Base-by-base conservation (phyloP, 2,329 filamentous ascomycete species). In the Sclerotinia subarctica region DNA sequence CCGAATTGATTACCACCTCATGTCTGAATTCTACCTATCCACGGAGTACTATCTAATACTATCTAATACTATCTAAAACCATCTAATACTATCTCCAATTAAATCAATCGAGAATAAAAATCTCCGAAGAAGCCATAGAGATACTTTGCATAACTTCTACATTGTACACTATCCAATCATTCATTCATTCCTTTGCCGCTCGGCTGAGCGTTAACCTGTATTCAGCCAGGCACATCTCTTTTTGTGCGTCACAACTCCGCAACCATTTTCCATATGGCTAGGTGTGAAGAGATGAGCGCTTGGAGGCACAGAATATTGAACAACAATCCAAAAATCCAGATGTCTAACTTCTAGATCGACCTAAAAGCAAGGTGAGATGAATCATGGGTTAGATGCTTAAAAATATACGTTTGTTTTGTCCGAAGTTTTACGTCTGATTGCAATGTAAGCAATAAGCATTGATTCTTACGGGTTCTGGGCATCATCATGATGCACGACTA, bases 361-460 rank as follows among this genome's bases (percentile, higher is more conserved):
- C 7, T 6, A 24, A 24, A 49, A 24, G 21, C 2, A 47, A 47
- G 21, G 29, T 24, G 21, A 29, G 46, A 62, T 51, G 13, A 51
- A 51, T 2, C 19, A 38, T 35, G n/a, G 21, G n/a, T 17, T n/a
- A 5, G 1, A 53, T 54, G 13, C 60, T 51, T 19, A 44, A 38
- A 64, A 64, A 44, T 32, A 21, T 26, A n/a, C 26, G 19, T 58
- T 58, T 24, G 26, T 49, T 47, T 35, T 47, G 42, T 32, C 26
- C 57, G 42, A 47, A 60, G 24, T 29, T 47, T 60, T 47, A 47
- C 58, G 19, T 57, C 51, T 57, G 35, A n/a, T 32, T 29, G 51
- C 38, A 65, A 53, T 35, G 26, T 53, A 46, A 56, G 63, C 63
- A 57, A 46, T 65, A 51, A 66, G 53, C 64, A 58, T 57, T 66